phyloP scores from a whole-genome alignment of 139 green algal species.

The Closterium sp. region DNA sequence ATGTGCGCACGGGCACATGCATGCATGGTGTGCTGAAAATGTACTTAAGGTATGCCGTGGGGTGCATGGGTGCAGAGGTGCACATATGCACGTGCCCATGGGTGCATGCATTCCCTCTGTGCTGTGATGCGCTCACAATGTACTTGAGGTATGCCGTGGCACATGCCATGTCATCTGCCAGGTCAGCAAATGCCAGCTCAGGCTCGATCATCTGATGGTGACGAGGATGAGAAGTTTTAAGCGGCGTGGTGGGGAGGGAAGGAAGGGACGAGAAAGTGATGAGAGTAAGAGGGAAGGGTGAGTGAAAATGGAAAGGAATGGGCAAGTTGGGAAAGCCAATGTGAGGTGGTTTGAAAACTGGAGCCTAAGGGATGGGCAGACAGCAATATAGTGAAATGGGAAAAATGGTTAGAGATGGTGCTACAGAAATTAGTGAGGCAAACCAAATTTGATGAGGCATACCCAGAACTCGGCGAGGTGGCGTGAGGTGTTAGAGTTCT shows the following conservation, averaged over 20 bases:
- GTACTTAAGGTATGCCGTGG: too few species aligned
- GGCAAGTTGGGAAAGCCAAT: too few species aligned
- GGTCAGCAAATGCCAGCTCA: slow-evolving; percentile 93
- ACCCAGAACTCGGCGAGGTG: slow-evolving; percentile 97
- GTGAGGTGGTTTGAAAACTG: too few species aligned
- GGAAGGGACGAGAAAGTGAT: not conserved
- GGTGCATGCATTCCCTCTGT: too few species aligned
- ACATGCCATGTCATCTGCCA: slow-evolving; percentile 71
- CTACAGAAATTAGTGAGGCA: too few species aligned
- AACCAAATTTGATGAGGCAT: not conserved
- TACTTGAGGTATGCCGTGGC: slow-evolving; percentile 75
- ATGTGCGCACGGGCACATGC: too few species aligned
- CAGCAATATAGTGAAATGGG: too few species aligned
- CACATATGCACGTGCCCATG: not conserved
- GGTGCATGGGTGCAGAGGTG: not conserved
- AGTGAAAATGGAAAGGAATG: too few species aligned
- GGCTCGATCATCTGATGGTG: slow-evolving; percentile 90
- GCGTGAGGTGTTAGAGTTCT: slow-evolving; percentile 88
- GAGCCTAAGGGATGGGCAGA: too few species aligned
- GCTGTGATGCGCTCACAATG: slow-evolving; percentile 36
- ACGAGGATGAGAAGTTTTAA: not conserved
- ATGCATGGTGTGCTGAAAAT: too few species aligned
- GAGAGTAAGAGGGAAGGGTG: not conserved
- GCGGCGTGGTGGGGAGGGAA: not conserved
- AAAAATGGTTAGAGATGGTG: too few species aligned